phyloP scores from a whole-genome alignment of 306 rosid genomes.

The Cicer chorassanicum region DNA sequence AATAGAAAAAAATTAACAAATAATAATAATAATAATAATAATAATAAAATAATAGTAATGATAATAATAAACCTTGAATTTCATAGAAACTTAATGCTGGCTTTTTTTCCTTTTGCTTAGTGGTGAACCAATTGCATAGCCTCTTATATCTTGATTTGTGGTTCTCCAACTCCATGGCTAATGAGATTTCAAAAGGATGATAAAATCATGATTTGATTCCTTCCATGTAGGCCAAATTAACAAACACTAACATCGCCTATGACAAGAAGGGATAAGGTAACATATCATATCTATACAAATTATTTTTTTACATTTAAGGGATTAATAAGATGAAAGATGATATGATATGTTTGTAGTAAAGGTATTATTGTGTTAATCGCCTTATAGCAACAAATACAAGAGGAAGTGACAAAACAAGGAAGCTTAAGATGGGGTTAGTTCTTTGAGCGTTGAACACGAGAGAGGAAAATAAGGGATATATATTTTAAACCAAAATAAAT shows the following conservation, averaged over 20 bases:
- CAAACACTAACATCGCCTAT: not conserved
- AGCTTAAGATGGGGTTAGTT: conserved; percentile 25
- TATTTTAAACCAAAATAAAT: conserved; percentile 42
- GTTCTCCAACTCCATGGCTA: conserved; percentile 56
- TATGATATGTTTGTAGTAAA: conserved; percentile 32
- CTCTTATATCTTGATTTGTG: conserved; percentile 50
- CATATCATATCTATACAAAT: not conserved
- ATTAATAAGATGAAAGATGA: conserved; percentile 18
- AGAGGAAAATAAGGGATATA: conserved; percentile 40
- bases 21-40: not conserved
- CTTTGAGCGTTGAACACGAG: conserved; percentile 61
- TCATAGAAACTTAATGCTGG: conserved; percentile 48
- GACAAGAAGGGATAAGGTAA: not conserved
- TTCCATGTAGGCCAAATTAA: too few species aligned
- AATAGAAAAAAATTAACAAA: too few species aligned
- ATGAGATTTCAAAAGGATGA: not conserved
- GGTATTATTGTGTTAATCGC: conserved; percentile 58
- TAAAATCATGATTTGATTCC: not conserved
- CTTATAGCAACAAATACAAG: conserved; percentile 32
- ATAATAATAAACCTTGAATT: conserved; percentile 57
- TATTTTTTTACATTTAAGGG: not conserved
- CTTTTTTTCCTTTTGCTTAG: conserved; percentile 57
- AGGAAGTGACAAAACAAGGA: conserved; percentile 45
- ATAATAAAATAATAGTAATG: not conserved
- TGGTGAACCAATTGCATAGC: conserved; percentile 60